Base-by-base conservation (phyloP, 2,329 filamentous ascomycete species). In the Tolypocladium guangdongense region DNA sequence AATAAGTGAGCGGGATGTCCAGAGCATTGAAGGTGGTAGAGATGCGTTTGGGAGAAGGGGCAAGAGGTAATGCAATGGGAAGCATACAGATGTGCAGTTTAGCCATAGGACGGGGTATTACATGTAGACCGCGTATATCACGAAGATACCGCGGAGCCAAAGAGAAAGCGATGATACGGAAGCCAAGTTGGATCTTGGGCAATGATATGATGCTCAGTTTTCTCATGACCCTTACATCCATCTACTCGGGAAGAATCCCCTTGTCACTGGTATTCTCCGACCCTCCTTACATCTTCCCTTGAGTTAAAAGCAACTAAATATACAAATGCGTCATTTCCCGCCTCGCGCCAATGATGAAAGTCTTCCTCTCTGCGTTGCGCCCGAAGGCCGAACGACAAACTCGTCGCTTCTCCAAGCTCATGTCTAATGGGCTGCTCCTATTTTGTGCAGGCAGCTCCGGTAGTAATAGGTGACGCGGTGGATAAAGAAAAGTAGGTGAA, bases 1-100 rank as follows among this genome's bases (percentile, higher is more conserved):
- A 58, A 70, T 97, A 62, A 95, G 85, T 64, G 83, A 86, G 64
- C 79, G 78, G 61, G 92, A 97, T 69, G 79, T 96, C 8, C 76
- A 73, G 60, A 79, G 78, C 53, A 89, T 93, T 57, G 80, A 87
- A 62, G 82, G 83, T 0, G 70, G 70, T 48, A 71, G 68, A 46
- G 71, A 69, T 59, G 66, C 64, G 57, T 72, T 71, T 64, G 70
- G 73, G 11, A 64, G 72, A 59, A 69, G 66, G 51, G 66, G 68
- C 57, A 62, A 60, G 61, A 57, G 64, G 57, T 62, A 60, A 61
- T 30, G 11, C 36, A 11, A 45, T 20, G 32, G 20, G 53, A 52
- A 46, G 55, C 52, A 50, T 47, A 38, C 3, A 6, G 18, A 7
- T 24, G 27, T 36, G 35, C 14, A 1, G 18, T 5, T 14, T 20